Evolutionary conservation across 305 asterid species (phyloP).

Genomic region (Lippia alba): DNA sequence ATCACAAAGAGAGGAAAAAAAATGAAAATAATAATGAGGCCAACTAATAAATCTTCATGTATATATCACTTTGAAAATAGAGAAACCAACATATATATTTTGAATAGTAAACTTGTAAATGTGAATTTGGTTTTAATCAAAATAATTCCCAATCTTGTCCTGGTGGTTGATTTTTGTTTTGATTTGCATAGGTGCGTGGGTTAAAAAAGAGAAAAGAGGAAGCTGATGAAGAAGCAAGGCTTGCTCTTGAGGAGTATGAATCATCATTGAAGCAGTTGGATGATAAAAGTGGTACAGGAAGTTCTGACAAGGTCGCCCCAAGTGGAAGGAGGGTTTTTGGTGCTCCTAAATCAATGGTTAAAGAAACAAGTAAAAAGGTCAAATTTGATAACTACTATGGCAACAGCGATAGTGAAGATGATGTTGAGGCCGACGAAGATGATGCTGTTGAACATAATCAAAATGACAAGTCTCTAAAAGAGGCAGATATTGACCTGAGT

Average conservation of each 20-base stretch:
- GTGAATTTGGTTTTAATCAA: not conserved
- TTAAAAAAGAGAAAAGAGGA: constrained; percentile 71
- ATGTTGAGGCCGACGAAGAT: constrained; percentile 49
- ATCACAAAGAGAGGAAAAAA: too few relatives aligned
- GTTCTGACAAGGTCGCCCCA: constrained; percentile 39
- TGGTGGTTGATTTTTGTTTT: constrained; percentile 28
- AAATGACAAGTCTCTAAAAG: constrained; percentile 45
- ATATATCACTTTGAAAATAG: too few relatives aligned
- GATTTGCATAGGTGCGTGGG: constrained; percentile 64
- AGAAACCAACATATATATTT: too few relatives aligned
- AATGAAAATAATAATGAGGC: too few relatives aligned
- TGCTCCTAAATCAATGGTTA: constrained; percentile 57
- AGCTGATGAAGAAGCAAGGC: constrained; percentile 82
- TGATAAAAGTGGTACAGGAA: constrained; percentile 43
- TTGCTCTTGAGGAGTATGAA: constrained; percentile 79
- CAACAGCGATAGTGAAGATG: constrained; percentile 79
- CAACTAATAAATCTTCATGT: too few relatives aligned
- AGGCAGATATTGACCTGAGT: constrained; percentile 63
- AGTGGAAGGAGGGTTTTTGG: constrained; percentile 89
- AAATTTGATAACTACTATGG: constrained; percentile 64
- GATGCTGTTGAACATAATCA: constrained; percentile 41
- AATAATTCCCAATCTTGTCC: constrained; percentile 9
- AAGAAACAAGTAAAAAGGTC: constrained; percentile 45
- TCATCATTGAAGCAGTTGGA: constrained; percentile 67
- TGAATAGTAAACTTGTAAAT: too few relatives aligned